phyloP scores from a whole-genome alignment of 2,329 filamentous ascomycete species.

The Endocalyx cinctus region DNA sequence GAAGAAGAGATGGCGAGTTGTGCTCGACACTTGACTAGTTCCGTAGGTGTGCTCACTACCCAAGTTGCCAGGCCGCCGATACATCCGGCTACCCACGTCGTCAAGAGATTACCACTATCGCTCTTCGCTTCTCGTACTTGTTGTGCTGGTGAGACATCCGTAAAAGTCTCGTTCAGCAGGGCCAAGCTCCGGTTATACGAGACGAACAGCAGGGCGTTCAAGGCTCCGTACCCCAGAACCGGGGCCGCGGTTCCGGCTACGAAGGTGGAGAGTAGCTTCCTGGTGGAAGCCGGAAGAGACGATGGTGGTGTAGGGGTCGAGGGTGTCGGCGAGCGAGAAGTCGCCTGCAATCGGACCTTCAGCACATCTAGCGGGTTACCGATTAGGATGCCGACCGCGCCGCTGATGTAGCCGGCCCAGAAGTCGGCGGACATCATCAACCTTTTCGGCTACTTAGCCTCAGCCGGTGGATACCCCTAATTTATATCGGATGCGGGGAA shows the following conservation, averaged over 20 bases:
- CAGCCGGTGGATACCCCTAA: not conserved
- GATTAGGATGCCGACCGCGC: conserved; percentile 79
- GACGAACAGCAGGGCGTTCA: conserved; percentile 87
- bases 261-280: conserved; percentile 29
- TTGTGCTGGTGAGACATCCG: conserved; percentile 22
- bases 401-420: conserved; percentile 88
- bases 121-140: too few relatives aligned
- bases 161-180: conserved; percentile 45
- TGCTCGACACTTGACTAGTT: conserved; percentile 84
- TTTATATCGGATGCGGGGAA: not conserved
- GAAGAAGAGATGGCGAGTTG: conserved; percentile 50
- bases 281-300: conserved; percentile 15
- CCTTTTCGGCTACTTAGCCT: too few relatives aligned
- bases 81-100: conserved; percentile 76
- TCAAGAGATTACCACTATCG: conserved; percentile 56
- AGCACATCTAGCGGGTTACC: conserved; percentile 78
- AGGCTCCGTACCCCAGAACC: conserved; percentile 80
- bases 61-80: conserved; percentile 80
- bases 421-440: conserved; percentile 81
- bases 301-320: conserved; percentile 12
- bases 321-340: conserved; percentile 23
- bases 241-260: conserved; percentile 74
- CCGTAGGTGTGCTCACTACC: conserved; percentile 80
- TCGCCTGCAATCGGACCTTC: conserved; percentile 70
- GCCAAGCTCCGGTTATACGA: conserved; percentile 82